These are phyloP conservation scores for Colletotrichum sansevieriae DNA, from an alignment of 2,329 filamentous ascomycete species.

Conservation along the genomic window DNA sequence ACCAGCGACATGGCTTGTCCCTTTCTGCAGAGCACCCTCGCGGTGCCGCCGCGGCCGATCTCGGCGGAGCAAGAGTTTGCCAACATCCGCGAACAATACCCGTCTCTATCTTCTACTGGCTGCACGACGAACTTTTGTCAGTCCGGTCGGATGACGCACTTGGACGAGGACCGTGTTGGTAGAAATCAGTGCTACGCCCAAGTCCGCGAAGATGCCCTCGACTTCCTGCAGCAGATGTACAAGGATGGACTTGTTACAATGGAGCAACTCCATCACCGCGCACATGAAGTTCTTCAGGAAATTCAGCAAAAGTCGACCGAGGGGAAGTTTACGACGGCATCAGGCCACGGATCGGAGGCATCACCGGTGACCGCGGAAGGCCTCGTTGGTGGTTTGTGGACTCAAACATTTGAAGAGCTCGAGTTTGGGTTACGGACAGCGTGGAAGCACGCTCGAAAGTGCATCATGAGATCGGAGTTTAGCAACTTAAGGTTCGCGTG, in stretches of 20 bases:
- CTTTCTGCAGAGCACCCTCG: conserved; percentile 34
- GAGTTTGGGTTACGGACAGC: conserved; percentile 33
- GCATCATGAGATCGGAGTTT: conserved; percentile 38
- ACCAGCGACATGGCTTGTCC: conserved; percentile 32
- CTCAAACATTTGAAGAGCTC: conserved; percentile 40
- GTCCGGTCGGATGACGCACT: conserved; percentile 37
- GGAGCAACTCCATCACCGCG: conserved; percentile 32
- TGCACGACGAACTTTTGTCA: conserved; percentile 37
- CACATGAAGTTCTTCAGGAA: conserved; percentile 37
- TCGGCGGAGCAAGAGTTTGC: conserved; percentile 36
- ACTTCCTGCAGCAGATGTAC: conserved; percentile 38
- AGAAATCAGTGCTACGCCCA: conserved; percentile 37
- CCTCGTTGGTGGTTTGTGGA: conserved; percentile 35
- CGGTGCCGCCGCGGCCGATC: conserved; percentile 30
- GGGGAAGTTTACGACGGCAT: conserved; percentile 26
- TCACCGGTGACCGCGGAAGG: conserved; percentile 14
- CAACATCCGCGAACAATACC: conserved; percentile 37
- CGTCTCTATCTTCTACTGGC: conserved; percentile 32
- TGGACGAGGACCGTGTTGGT: conserved; percentile 38
- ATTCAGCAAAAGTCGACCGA: conserved; percentile 36
- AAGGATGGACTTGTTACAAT: conserved; percentile 28
- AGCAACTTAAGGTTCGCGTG: conserved; percentile 28
- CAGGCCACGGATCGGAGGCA: conserved; percentile 25
- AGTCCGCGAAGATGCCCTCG: conserved; percentile 39
- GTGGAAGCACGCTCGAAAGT: conserved; percentile 40